Conservation (phyloP, 208 protist genomes). For the Acanthamoeba lenticulata region DNA sequence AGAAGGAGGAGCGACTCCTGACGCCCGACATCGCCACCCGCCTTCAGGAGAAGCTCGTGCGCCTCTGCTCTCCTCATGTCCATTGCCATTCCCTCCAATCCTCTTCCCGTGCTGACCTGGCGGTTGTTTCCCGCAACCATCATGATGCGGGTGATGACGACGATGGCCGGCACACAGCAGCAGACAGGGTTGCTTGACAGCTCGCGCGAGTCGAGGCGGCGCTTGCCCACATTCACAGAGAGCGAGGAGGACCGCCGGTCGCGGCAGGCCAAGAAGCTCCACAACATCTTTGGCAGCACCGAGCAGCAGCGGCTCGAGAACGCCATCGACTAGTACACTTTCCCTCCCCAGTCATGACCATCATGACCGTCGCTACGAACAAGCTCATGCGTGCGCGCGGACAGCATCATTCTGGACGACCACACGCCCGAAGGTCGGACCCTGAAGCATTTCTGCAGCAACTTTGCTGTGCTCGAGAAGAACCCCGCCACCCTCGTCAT, state of each 20-base stretch:
- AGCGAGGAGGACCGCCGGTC: background rate
- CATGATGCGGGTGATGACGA: too few species aligned
- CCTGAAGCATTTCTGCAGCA: background rate
- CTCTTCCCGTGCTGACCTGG: too few species aligned
- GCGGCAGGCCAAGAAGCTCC: constrained; percentile 9
- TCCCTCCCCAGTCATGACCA: background rate
- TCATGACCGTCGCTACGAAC: background rate
- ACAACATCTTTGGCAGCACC: background rate
- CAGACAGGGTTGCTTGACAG: background rate
- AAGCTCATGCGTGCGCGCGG: too few species aligned
- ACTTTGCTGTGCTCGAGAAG: constrained; percentile 27
- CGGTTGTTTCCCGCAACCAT: too few species aligned
- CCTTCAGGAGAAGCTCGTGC: background rate
- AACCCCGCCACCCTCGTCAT: constrained; percentile 36
- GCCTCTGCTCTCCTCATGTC: too few species aligned
- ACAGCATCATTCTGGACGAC: background rate
- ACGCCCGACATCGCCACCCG: background rate
- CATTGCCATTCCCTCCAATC: too few species aligned
- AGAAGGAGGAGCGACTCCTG: background rate
- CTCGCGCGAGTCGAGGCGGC: background rate
- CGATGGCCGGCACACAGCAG: background rate
- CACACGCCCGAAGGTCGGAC: background rate
- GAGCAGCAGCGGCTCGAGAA: constrained; percentile 41
- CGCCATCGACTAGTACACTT: background rate
- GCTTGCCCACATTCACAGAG: background rate